Conservation (phyloP, 352 stramenopile genomes). For the Pythium myriotylum region DNA sequence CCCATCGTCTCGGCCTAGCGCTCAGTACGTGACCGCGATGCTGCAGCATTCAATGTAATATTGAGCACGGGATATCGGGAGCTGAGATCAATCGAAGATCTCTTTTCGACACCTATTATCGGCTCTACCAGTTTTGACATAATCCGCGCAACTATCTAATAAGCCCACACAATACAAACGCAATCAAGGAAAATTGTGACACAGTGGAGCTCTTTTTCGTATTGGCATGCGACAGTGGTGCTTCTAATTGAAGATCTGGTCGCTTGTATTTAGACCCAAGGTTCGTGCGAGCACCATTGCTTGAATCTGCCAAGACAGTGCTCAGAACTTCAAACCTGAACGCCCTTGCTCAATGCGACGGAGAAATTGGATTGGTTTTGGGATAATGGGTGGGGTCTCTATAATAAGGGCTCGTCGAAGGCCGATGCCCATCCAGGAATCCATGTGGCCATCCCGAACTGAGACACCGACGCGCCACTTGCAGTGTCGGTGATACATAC, state of each 20-base stretch:
- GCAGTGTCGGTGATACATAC: background rate
- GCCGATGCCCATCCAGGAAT: background rate
- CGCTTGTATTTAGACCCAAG: background rate
- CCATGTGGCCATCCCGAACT: background rate
- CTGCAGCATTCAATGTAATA: slow-evolving; percentile 38
- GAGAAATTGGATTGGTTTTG: too few relatives aligned
- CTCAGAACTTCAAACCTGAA: background rate
- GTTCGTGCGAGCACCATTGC: slow-evolving; percentile 3
- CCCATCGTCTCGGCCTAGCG: slow-evolving; percentile 66
- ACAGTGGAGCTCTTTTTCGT: too few relatives aligned
- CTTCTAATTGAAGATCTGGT: too few relatives aligned
- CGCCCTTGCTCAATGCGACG: too few relatives aligned
- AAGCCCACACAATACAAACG: background rate
- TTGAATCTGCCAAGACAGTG: slow-evolving; percentile 6
- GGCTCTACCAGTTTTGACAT: too few relatives aligned
- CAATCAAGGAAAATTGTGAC: too few relatives aligned
- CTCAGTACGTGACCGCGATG: slow-evolving; percentile 78
- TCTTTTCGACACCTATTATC: background rate
- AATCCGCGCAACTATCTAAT: slow-evolving; percentile 1
- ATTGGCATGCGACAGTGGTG: too few relatives aligned
- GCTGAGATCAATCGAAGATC: background rate
- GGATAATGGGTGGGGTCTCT: too few relatives aligned
- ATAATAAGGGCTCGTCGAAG: background rate
- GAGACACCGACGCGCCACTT: background rate
- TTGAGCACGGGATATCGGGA: background rate